Base-by-base conservation (phyloP, 805 yeast species). In the Candida patagonica region DNA sequence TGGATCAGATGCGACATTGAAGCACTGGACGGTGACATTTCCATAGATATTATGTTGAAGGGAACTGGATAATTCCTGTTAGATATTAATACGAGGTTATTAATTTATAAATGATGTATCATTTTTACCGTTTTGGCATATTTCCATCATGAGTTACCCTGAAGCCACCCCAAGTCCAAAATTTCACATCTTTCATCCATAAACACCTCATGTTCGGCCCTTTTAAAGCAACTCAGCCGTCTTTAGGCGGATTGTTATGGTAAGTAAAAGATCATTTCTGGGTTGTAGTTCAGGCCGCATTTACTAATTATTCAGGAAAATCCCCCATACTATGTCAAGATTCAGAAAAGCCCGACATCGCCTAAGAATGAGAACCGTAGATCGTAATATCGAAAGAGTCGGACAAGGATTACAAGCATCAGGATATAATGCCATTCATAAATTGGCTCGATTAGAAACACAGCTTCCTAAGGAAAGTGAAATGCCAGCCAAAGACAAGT, bases 341-440 rank as follows among this genome's bases (percentile, higher is more conserved):
- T 75, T 72, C 9, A 96, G 87, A 57, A 92, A 92, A 61, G 72
- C 71, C 44, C 73, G 97, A 56, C 87, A 85, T 57, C 75, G 96
- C 66, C 70, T 74, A 47, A 76, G 98, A 62, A 70, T 92, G 73
- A 76, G 74, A 57, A 65, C 65, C 31, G 96, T 92, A 37, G 98
- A 92, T 65, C 54, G 69, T 13, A 88, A 82, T 48, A 74, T 92
- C 44, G 80, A 76, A 36, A 71, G 73, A 6, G 67, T 87, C 17
- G 74, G 72, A 49, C 54, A 68, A 13, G 79, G 76, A 7, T 59
- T 75, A 43, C 54, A 55, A 26, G 44, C 47, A 12, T 57, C 59
- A 30, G 63, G 65, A 12, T 45, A 56, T 46, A 43, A 53, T 30
- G 40, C 52, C 15, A 49, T 65, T 35, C 57, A 59, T 42, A 55